Percentiles rank a stretch among this genome's conserved stretches.
phyloP scores from a whole-genome alignment of 2,329 filamentous ascomycete species.

The Fusarium sp. region DNA sequence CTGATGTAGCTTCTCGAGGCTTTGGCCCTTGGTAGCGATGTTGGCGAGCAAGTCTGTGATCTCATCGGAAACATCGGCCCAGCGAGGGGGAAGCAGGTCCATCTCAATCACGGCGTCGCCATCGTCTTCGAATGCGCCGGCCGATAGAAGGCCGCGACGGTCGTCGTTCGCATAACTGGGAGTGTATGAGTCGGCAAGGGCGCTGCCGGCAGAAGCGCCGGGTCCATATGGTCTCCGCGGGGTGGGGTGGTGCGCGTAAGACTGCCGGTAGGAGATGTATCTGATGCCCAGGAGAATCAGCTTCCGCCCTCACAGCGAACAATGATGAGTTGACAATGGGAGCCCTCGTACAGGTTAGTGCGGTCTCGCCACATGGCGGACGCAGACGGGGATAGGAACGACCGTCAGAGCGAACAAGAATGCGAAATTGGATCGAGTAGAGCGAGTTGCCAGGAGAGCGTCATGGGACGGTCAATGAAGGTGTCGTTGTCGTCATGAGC shows the following conservation, averaged over 20 bases:
- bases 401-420: slow-evolving; percentile 41
- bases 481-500: slow-evolving; percentile 41
- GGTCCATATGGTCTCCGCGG: slow-evolving; percentile 80
- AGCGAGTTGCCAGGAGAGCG: slow-evolving; percentile 25
- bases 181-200: slow-evolving; percentile 70
- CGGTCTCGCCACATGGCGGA: slow-evolving; percentile 98
- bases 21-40: slow-evolving; percentile 84
- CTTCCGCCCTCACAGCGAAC: slow-evolving; percentile 2
- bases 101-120: slow-evolving; percentile 98
- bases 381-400: slow-evolving; percentile 49
- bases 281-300: slow-evolving; percentile 49
- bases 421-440: slow-evolving; percentile 15
- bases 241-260: slow-evolving; percentile 92
- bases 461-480: slow-evolving; percentile 42
- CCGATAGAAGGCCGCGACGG: slow-evolving; percentile 84
- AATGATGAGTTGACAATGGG: slow-evolving; percentile 20
- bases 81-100: slow-evolving; percentile 93
- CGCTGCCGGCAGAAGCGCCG: slow-evolving; percentile 61
- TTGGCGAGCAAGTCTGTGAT: slow-evolving; percentile 84
- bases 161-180: slow-evolving; percentile 62
- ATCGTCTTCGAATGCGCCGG: slow-evolving; percentile 82
- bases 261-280: slow-evolving; percentile 99
- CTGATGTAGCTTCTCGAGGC: slow-evolving; percentile 92
- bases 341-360: slow-evolving; percentile 83
- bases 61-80: slow-evolving; percentile 95